Evolutionary conservation across 2,329 filamentous ascomycete species (phyloP), one percentile per base, ranked within the genome.

Genomic region (Colletotrichum tabaci): DNA sequence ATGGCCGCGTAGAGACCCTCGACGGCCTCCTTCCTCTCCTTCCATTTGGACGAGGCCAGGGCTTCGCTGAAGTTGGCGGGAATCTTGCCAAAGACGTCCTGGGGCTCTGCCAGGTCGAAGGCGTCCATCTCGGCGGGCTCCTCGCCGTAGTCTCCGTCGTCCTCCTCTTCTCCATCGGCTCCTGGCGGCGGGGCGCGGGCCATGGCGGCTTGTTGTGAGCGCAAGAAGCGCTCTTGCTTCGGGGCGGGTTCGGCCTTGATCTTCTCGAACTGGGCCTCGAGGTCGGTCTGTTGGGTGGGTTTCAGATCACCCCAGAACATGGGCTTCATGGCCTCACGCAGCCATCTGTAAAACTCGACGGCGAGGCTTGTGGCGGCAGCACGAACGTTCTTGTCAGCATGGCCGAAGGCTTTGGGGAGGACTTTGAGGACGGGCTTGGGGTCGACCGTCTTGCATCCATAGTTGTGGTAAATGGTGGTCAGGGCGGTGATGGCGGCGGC

Each of bases 301-400:
- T 99, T 99, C 73, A 99, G 83, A 71, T 99, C 96, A 55, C 89
- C 91, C 95, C 96, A 99, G 81, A 99, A 98, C 82, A 98, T 92
- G 47, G 96, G 94, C 81, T 99, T 99, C 91, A 99, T 98, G 13
- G 96, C 96, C 74, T 99, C 96, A 75, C 96, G 93, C 44, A 99
- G 87, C 96, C 97, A 99, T 82, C 96, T 88, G 82, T 99, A 99
- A 69, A 99, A 90, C 80, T 99, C 97, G 58, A 98, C 94, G 0
- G 96, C 93, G 68, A 99, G 86, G 76, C 93, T 95, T 57, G 96
- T 96, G 38, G 95, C 95, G 81, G 98, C 96, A 4, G 95, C 95
- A 82, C 96, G 92, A 18, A 99, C 94, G 80, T 98, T 98, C 84
- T 99, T 99, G 87, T 99, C 96, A 42, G 96, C 96, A 80, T 98